These are phyloP conservation scores for Papiliotrema laurentii DNA, from an alignment of 1,284 basidiomycete species.

Conservation along the genomic window DNA sequence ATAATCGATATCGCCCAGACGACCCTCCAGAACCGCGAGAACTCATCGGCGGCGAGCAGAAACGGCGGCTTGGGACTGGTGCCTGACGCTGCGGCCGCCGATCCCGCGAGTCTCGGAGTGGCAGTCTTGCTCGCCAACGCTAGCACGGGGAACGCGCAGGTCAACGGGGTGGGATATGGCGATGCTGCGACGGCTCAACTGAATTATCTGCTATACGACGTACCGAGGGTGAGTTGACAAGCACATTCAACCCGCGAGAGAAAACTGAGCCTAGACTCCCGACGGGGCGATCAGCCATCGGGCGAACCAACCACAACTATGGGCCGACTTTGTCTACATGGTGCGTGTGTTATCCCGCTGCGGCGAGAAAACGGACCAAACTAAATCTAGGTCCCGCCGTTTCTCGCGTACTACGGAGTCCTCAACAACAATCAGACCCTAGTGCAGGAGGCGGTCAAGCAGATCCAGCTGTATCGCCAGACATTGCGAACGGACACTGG, in stretches of 20 bases:
- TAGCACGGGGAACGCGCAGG: slow-evolving; percentile 21
- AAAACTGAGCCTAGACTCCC: slow-evolving; percentile 45
- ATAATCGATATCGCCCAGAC: slow-evolving; percentile 55
- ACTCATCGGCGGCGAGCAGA: slow-evolving; percentile 58
- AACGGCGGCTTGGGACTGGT: slow-evolving; percentile 50
- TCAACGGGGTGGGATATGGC: slow-evolving; percentile 56
- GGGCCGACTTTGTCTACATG: slow-evolving; percentile 61
- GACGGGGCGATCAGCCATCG: slow-evolving; percentile 78
- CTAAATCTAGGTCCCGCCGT: slow-evolving; percentile 72
- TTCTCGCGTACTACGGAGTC: slow-evolving; percentile 82
- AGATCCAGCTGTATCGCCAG: slow-evolving; percentile 70
- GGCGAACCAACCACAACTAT: slow-evolving; percentile 41
- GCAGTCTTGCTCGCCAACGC: slow-evolving; percentile 63
- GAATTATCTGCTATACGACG: slow-evolving; percentile 61
- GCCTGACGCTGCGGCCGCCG: slow-evolving; percentile 62
- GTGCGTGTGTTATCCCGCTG: slow-evolving; percentile 43
- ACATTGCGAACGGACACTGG: slow-evolving; percentile 35
- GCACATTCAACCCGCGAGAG: background rate
- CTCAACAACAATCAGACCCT: slow-evolving; percentile 63
- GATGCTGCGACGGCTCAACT: slow-evolving; percentile 67
- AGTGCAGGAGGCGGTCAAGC: slow-evolving; percentile 66
- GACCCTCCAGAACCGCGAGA: slow-evolving; percentile 46
- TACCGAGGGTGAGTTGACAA: slow-evolving; percentile 53
- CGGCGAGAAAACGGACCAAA: slow-evolving; percentile 43
- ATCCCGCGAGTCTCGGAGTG: slow-evolving; percentile 78